Percentiles rank a stretch among this genome's conserved stretches.
phyloP scores from a whole-genome alignment of 2,329 filamentous ascomycete species.

The Fusarium sp. region DNA sequence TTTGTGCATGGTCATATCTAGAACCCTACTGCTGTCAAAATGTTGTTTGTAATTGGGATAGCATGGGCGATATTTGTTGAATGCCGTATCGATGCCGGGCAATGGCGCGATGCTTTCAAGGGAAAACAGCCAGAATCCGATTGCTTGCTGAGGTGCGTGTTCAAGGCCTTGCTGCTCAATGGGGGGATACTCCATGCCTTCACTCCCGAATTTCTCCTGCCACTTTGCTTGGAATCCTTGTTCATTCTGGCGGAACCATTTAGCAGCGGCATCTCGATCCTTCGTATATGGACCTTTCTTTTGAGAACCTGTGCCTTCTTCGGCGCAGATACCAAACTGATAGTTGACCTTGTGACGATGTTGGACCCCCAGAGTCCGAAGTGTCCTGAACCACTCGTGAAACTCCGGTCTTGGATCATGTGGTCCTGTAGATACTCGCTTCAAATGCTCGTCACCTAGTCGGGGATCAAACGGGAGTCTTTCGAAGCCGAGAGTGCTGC shows the following conservation, averaged over 20 bases:
- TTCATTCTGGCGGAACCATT: not conserved
- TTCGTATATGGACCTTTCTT: not conserved
- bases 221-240: rapidly evolving
- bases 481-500: not conserved
- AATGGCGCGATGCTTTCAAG: conserved; percentile 49
- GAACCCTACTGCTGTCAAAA: too few species aligned
- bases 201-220: rapidly evolving
- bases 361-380: rapidly evolving
- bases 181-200: not conserved
- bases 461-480: not conserved
- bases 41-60: too few species aligned
- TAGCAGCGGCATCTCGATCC: not conserved
- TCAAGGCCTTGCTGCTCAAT: not conserved
- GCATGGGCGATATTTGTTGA: too few species aligned
- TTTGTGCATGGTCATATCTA: too few species aligned
- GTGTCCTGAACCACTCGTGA: not conserved
- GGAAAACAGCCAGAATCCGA: conserved; percentile 14
- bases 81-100: not conserved
- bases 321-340: not conserved
- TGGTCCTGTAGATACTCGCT: rapidly evolving
- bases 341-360: not conserved
- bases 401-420: rapidly evolving
- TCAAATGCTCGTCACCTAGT: not conserved
- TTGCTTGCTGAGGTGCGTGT: not conserved
- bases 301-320: too few species aligned